Conservation (phyloP, 2,329 filamentous ascomycete genomes). For the Cadophora malorum region DNA sequence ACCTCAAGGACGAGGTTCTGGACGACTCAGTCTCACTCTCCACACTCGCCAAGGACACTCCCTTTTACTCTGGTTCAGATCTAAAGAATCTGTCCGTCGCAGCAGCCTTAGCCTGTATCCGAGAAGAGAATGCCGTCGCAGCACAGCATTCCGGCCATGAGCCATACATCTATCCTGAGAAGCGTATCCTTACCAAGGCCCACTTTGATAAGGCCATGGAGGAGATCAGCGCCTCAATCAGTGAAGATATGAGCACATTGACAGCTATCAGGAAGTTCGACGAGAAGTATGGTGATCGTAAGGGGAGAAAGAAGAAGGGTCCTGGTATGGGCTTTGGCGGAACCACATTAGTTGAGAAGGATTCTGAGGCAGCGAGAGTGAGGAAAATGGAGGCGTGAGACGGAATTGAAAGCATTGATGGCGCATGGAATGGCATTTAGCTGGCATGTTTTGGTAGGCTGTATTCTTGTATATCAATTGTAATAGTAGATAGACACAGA, state of each 20-base stretch:
- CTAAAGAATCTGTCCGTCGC: constrained; percentile 84
- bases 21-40: constrained; percentile 66
- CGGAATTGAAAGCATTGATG: constrained; percentile 13
- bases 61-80: constrained; percentile 82
- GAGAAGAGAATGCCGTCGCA: constrained; percentile 67
- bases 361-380: constrained; percentile 44
- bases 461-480: constrained; percentile 28
- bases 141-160: constrained; percentile 49
- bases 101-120: constrained; percentile 78
- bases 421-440: constrained; percentile 7
- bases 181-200: constrained; percentile 65
- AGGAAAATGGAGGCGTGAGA: constrained; percentile 38
- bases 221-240: constrained; percentile 92
- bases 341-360: constrained; percentile 40
- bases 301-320: constrained; percentile 65
- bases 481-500: constrained; percentile 27
- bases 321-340: constrained; percentile 64
- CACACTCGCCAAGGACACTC: constrained; percentile 69
- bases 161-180: constrained; percentile 65
- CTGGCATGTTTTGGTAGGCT: constrained; percentile 5
- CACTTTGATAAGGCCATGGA: constrained; percentile 88
- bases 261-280: constrained; percentile 93
- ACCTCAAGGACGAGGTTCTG: constrained; percentile 71
- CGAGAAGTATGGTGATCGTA: constrained; percentile 88
- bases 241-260: constrained; percentile 89